Evolutionary conservation across 2,329 filamentous ascomycete genomes (phyloP).

Genomic region (Sporothrix brunneoviolacea): DNA sequence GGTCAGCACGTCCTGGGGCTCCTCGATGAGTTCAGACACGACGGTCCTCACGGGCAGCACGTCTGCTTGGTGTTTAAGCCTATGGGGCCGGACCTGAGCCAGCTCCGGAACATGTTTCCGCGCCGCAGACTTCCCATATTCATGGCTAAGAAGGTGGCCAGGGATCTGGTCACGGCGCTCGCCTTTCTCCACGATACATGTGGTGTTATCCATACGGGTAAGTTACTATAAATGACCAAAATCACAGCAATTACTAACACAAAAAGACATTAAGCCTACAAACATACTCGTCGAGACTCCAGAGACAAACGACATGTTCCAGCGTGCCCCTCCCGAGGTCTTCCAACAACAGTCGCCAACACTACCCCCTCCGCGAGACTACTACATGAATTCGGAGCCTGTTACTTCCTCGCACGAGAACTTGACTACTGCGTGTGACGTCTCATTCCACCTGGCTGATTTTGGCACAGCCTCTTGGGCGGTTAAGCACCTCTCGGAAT

Average conservation of each 20-base stretch:
- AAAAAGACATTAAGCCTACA: constrained; percentile 8
- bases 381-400: constrained; percentile 1
- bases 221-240: not conserved
- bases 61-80: constrained; percentile 8
- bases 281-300: constrained; percentile 10
- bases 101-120: not conserved
- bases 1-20: not conserved
- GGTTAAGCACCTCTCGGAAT: constrained; percentile 1
- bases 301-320: constrained; percentile 1
- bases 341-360: not conserved
- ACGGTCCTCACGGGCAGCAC: constrained; percentile 8
- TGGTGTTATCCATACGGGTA: constrained; percentile 7
- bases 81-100: not conserved
- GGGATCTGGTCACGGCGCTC: not conserved
- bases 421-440: not conserved
- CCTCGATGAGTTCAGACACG: not conserved
- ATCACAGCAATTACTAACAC: too few relatives aligned
- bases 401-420: not conserved
- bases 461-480: constrained; percentile 6
- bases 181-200: constrained; percentile 9
- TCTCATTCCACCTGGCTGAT: constrained; percentile 3
- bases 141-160: not conserved
- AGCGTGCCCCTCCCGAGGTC: not conserved
- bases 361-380: not conserved
- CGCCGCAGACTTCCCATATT: not conserved